phyloP scores from a whole-genome alignment of 1,139 yeast genomes.

The Candida sanyaensis region DNA sequence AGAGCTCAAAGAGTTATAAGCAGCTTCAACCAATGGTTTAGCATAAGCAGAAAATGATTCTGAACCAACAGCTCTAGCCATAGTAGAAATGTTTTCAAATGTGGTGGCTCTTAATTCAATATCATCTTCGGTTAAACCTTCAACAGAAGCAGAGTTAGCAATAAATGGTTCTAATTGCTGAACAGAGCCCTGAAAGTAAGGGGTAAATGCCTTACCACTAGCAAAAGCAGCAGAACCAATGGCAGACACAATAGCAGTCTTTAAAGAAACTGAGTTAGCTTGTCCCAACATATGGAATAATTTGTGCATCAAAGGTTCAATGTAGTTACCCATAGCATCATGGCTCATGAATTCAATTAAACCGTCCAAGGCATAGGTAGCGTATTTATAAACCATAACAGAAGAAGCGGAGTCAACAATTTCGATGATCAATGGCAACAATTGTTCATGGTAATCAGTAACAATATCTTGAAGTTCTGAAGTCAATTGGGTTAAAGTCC shows the following conservation, averaged over 20 bases:
- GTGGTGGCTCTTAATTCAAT: slow-evolving; percentile 88
- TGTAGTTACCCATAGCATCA: slow-evolving; percentile 78
- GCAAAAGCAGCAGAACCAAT: slow-evolving; percentile 98
- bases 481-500: slow-evolving; percentile 76
- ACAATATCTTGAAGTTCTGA: slow-evolving; percentile 82
- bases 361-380: slow-evolving; percentile 89
- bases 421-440: slow-evolving; percentile 83
- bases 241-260: slow-evolving; percentile 90
- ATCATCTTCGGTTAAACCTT: slow-evolving; percentile 76
- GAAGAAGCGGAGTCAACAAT: slow-evolving; percentile 87
- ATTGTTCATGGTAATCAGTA: slow-evolving; percentile 77
- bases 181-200: slow-evolving; percentile 82
- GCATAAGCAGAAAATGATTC: slow-evolving; percentile 85
- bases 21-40: slow-evolving; percentile 85
- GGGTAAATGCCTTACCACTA: slow-evolving; percentile 83
- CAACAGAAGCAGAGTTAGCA: slow-evolving; percentile 58
- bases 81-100: slow-evolving; percentile 88
- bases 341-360: slow-evolving; percentile 88
- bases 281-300: slow-evolving; percentile 78
- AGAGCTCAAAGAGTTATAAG: slow-evolving; percentile 75
- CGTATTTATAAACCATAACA: slow-evolving; percentile 84
- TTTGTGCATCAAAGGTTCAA: slow-evolving; percentile 89
- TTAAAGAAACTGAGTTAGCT: slow-evolving; percentile 67
- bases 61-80: slow-evolving; percentile 97
- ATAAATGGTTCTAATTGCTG: slow-evolving; percentile 81